Percentiles rank a stretch among this genome's conserved stretches.
These are phyloP conservation scores for Entomortierella chlamydospora DNA, from an alignment of 192 early-diverging fungal species.

Conservation along the genomic window DNA sequence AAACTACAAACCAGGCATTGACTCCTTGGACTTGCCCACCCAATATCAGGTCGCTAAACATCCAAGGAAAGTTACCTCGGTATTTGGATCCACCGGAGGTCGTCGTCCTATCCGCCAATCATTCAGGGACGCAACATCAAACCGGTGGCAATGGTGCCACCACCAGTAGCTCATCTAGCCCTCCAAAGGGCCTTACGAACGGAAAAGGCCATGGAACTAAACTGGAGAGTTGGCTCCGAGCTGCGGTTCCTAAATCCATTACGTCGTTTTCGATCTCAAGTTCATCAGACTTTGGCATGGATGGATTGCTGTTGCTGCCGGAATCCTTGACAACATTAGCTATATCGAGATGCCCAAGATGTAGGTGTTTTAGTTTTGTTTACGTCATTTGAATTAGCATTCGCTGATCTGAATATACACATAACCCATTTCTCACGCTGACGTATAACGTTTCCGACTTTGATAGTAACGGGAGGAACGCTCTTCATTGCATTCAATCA, in stretches of 20 bases:
- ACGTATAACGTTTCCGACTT: no score
- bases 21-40: slow-evolving; percentile 29
- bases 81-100: slow-evolving; percentile 17
- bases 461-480: slow-evolving; percentile 16
- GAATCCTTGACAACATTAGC: slow-evolving; percentile 14
- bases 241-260: slow-evolving; percentile 7
- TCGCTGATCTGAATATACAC: no score
- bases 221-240: slow-evolving; percentile 31
- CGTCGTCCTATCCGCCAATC: neutral
- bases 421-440: no score
- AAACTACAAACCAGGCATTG: neutral
- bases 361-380: slow-evolving; percentile 7
- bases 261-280: slow-evolving; percentile 16
- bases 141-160: neutral
- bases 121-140: slow-evolving; percentile 5
- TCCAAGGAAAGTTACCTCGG: slow-evolving; percentile 7
- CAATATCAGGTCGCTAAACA: slow-evolving; percentile 8
- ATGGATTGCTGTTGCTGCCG: slow-evolving; percentile 24
- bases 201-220: slow-evolving; percentile 7
- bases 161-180: neutral
- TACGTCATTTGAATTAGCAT: no score
- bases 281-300: slow-evolving; percentile 26
- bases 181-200: neutral
- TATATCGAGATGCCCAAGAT: slow-evolving; percentile 27
- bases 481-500: slow-evolving; percentile 12